Percentiles rank a stretch among this genome's conserved stretches.
Conservation (phyloP, 140 eudicot species). For the Bidens hawaiensis region DNA sequence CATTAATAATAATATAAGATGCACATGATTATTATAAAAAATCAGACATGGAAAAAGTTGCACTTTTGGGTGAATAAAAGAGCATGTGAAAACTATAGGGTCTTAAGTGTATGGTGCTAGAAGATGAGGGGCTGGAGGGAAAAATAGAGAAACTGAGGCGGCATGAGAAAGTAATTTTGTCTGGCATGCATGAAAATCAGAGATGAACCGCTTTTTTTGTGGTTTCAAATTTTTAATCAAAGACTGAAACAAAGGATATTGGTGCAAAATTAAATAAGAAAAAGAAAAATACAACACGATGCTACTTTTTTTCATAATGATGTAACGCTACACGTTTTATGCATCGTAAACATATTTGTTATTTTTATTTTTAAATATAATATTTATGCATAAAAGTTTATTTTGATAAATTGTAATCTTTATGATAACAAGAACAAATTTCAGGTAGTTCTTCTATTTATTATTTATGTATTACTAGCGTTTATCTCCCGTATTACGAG, state of each 20-base stretch:
- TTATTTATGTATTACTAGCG: no score
- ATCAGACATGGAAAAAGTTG: not conserved
- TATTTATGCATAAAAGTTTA: no score
- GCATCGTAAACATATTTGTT: not conserved
- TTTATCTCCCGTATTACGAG: no score
- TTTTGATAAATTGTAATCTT: no score
- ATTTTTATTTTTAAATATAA: no score
- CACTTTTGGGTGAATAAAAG: not conserved
- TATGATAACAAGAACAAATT: no score
- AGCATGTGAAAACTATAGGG: not conserved
- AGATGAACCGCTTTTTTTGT: slow-evolving; percentile 30
- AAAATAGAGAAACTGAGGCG: slow-evolving; percentile 24
- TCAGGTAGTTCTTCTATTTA: no score
- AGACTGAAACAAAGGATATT: slow-evolving; percentile 4
- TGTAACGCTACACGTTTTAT: not conserved
- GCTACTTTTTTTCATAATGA: not conserved
- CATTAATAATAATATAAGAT: not conserved
- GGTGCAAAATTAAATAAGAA: not conserved
- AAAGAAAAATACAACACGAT: not conserved
- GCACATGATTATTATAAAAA: not conserved
- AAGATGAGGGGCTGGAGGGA: slow-evolving; percentile 6
- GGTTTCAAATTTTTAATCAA: slow-evolving; percentile 22
- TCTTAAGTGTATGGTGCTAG: no score
- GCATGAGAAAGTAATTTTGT: slow-evolving; percentile 36
- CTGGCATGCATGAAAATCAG: slow-evolving; percentile 45